Base-by-base conservation (phyloP, 495 filamentous ascomycete genomes). In the Trichocladium antarcticum region DNA sequence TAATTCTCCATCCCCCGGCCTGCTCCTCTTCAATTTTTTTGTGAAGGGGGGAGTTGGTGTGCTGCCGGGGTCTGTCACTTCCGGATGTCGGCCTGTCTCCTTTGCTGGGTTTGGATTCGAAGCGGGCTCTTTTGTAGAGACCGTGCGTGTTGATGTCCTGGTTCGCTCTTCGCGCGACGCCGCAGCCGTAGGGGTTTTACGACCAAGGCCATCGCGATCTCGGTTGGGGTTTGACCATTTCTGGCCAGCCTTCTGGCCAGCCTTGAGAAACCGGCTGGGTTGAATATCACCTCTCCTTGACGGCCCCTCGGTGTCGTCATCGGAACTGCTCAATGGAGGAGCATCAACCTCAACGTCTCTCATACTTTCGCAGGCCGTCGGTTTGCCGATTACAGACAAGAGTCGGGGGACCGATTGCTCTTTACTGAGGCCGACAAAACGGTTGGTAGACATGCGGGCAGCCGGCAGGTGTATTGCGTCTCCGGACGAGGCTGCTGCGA, bases 281-380 rank as follows among this genome's bases (percentile, higher is more conserved):
- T 15, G 17, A n/a, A 53, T 53, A 2, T 42, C 19, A 0, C 36
- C 51, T 24, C 29, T 42, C 9, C 14, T 24, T 7, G 55, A 27
- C 3, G 43, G 36, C 9, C 39, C 47, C 16, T 51, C 42, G 17
- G 32, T 38, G 12, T 31, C 32, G 15, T 17, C 24, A 21, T 47
- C 40, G 2, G 50, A 49, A 42, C 47, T 51, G 24, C 36, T 49
- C 28, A 58, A 0, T 15, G 58, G 58, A 6, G 58, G 55, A 20
- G 46, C 51, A 32, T 58, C 46, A 6, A 45, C 38, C 8, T 14
- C 29, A 3, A 45, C 29, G 2, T 42, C 31, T 35, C 17, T 24
- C 21, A 20, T 49, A 1, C 15, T 19, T 1, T 31, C 41, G n/a
- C 15, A 3, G 5, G 10, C 6, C n/a, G n/a, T n/a, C 19, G 19